Conservation (phyloP, 495 filamentous ascomycete genomes). For the Aspergillus avenaceus region DNA sequence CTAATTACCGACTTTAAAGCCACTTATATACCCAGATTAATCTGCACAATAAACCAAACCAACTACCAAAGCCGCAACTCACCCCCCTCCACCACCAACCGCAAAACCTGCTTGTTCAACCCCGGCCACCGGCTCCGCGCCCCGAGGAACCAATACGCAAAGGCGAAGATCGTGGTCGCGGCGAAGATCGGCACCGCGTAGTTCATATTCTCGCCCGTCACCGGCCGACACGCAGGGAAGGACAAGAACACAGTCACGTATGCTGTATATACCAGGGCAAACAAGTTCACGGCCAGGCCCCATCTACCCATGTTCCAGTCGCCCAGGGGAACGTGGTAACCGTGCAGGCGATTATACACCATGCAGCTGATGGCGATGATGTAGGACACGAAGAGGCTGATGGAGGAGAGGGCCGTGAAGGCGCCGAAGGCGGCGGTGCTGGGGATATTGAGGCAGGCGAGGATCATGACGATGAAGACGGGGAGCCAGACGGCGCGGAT, state of each 20-base stretch:
- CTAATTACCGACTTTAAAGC: too few relatives aligned
- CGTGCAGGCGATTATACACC: slow-evolving; percentile 25
- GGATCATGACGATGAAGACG: slow-evolving; percentile 39
- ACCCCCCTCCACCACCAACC: slow-evolving; percentile 11
- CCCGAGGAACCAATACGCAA: slow-evolving; percentile 21
- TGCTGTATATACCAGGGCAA: slow-evolving; percentile 19
- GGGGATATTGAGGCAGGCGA: slow-evolving; percentile 55
- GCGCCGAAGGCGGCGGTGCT: slow-evolving; percentile 50
- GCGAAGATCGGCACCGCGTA: slow-evolving; percentile 22
- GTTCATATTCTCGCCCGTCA: slow-evolving; percentile 24
- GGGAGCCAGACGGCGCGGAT: slow-evolving; percentile 42
- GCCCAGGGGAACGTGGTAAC: slow-evolving; percentile 1
- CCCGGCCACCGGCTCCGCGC: slow-evolving; percentile 19
- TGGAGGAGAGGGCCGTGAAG: slow-evolving; percentile 42
- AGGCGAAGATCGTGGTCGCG: slow-evolving; percentile 16
- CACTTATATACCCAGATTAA: too few relatives aligned
- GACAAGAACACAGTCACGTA: slow-evolving; percentile 21
- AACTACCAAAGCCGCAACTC: slow-evolving; percentile 12
- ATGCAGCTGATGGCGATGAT: slow-evolving; percentile 37
- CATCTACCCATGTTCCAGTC: slow-evolving; percentile 19
- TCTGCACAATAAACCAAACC: too few relatives aligned
- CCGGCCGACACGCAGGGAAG: slow-evolving; percentile 20
- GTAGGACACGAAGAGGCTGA: slow-evolving; percentile 37
- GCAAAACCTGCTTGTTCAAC: slow-evolving; percentile 13
- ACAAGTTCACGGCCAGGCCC: slow-evolving; percentile 21